Evolutionary conservation across 768 basidiomycete genomes (phyloP), one percentile per base, ranked within the genome.

Genomic region (Agaricus blazei): DNA sequence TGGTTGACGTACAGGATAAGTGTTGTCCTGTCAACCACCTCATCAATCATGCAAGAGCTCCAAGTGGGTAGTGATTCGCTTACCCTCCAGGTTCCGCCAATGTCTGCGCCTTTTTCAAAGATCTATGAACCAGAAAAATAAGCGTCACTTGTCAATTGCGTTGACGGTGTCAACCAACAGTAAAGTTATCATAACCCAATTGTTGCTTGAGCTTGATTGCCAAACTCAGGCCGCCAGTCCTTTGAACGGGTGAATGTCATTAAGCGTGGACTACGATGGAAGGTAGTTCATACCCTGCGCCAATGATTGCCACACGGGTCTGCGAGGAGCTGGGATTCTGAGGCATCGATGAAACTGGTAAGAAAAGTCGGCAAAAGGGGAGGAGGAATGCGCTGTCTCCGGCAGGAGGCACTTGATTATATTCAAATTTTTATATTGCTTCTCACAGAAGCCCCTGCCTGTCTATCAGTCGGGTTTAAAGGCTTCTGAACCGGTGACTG

Each of bases 21-120:
- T 64, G 44, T 74, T 72, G 40, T 70, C 69, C 75, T 76, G 45
- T 9, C 40, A 9, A 28, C 14, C 42, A 34, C 11, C 11, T 8
- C 11, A 11, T 2, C 7, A 45, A 36, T 27, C 4, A 42, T 48
- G 24, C 31, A 40, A 41, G 34, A 28, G 38, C 37, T 8, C 49
- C 37, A 26, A 14, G 37, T 40, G 26, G 40, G 48, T 9, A 36
- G 26, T 46, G 14, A 15, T 12, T 27, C 14, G 68, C 78, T 58
- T 54, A 81, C 79, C 57, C 77, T 69, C 79, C 80, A 81, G 29
- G 77, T 78, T 37, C 80, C 79, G 9, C 80, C 80, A 15, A 81
- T 69, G 37, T 74, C 72, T 3, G 50, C 48, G 4, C 63, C 72
- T 52, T 77, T 75, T 59, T 81, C 80, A 31, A 72, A 77, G 19